These are phyloP conservation scores for Flaveria linearis DNA, from an alignment of 129 eudicot species.

Conservation along the genomic window DNA sequence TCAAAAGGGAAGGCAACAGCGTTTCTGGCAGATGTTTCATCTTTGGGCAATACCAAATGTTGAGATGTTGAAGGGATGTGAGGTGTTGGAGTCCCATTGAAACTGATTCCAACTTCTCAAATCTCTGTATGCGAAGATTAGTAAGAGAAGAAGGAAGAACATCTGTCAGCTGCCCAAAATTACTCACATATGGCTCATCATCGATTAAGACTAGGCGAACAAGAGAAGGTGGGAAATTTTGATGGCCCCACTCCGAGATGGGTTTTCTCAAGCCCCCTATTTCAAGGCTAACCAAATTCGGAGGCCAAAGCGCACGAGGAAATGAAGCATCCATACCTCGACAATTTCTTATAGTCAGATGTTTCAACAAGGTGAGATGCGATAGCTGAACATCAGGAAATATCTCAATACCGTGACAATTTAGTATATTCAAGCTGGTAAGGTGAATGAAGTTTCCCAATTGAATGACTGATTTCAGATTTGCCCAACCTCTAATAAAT, in stretches of 20 bases:
- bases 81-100: neutral
- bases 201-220: neutral
- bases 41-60: neutral
- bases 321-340: slow-evolving; percentile 4
- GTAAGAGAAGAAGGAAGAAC: slow-evolving; percentile 25
- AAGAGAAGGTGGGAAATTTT: slow-evolving; percentile 6
- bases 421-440: accelerated
- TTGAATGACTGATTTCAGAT: slow-evolving; percentile 4
- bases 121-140: neutral
- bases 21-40: neutral
- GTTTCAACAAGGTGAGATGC: neutral
- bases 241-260: slow-evolving; percentile 17
- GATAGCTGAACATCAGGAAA: neutral
- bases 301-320: slow-evolving; percentile 14
- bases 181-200: neutral
- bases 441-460: slow-evolving; percentile 1
- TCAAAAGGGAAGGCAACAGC: no score
- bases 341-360: neutral
- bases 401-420: neutral
- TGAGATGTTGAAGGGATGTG: slow-evolving; percentile 9
- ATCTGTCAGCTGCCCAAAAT: neutral
- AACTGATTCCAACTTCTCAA: slow-evolving; percentile 1
- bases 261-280: slow-evolving; percentile 18
- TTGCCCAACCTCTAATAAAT: neutral
- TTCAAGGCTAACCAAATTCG: neutral